Conservation (phyloP, 768 basidiomycete genomes). For the Lactarius hatsudake region DNA sequence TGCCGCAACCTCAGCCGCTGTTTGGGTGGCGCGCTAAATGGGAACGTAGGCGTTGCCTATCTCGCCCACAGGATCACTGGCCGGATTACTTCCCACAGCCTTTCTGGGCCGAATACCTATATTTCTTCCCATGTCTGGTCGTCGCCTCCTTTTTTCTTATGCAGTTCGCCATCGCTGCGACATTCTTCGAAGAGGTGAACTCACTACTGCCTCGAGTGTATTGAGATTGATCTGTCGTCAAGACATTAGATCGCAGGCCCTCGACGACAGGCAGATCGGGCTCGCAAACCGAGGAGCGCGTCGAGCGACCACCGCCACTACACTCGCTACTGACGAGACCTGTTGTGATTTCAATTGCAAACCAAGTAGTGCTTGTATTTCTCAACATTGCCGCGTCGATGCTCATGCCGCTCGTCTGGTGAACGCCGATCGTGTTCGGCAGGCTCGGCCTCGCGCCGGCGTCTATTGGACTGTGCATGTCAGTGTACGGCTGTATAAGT, state of each 20-base stretch:
- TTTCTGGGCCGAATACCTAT: slow-evolving; percentile 30
- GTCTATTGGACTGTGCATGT: no score
- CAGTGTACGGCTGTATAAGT: no score
- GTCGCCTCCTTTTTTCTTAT: background rate
- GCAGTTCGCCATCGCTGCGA: background rate
- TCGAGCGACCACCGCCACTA: no score
- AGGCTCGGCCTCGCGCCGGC: no score
- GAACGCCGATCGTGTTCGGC: no score
- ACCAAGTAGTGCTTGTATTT: no score
- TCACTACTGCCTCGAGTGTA: background rate
- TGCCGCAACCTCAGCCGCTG: background rate
- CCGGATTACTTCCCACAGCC: slow-evolving; percentile 19
- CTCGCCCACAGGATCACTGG: slow-evolving; percentile 29
- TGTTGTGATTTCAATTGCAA: no score
- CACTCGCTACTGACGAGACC: no score
- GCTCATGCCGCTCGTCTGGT: no score
- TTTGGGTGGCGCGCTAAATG: background rate
- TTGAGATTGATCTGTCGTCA: background rate
- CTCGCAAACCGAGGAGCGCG: no score
- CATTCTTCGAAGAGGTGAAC: background rate
- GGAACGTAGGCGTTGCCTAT: slow-evolving; percentile 48
- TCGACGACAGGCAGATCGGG: no score
- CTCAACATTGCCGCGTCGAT: no score
- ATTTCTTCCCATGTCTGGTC: slow-evolving; percentile 29
- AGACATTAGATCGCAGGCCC: background rate